Evolutionary conservation across 352 stramenopile species (phyloP).

Genomic region (Pythium plurisporium): DNA sequence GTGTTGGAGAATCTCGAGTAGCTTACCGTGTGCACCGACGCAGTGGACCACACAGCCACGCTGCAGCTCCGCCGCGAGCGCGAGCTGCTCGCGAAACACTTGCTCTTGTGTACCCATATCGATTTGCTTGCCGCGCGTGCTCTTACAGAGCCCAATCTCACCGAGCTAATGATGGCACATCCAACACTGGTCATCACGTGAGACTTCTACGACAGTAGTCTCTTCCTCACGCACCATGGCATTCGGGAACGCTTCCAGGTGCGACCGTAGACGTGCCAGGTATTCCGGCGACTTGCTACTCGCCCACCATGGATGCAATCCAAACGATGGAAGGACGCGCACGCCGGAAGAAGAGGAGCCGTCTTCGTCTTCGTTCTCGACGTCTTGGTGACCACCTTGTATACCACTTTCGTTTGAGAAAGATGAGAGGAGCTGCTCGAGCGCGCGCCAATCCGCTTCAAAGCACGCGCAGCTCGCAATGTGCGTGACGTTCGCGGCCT

Average conservation of each 20-base stretch:
- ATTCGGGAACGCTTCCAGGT: slow-evolving; percentile 33
- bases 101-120: slow-evolving; percentile 38
- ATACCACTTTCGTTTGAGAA: not conserved
- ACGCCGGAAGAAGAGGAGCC: not conserved
- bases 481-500: slow-evolving; percentile 35
- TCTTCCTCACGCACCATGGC: slow-evolving; percentile 31
- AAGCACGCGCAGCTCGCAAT: slow-evolving; percentile 60
- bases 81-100: slow-evolving; percentile 48
- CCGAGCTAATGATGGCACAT: slow-evolving; percentile 46
- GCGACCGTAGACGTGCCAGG: slow-evolving; percentile 30
- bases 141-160: slow-evolving; percentile 81
- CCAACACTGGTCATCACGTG: too few relatives aligned
- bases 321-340: slow-evolving; percentile 53
- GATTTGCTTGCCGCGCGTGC: slow-evolving; percentile 39
- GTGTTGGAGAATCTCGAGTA: slow-evolving; percentile 51
- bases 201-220: not conserved
- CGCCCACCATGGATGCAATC: slow-evolving; percentile 77
- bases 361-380: not conserved
- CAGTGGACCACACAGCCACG: slow-evolving; percentile 70
- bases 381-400: not conserved
- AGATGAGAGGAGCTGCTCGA: slow-evolving; percentile 29
- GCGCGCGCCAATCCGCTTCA: slow-evolving; percentile 48
- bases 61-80: slow-evolving; percentile 41
- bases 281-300: slow-evolving; percentile 23
- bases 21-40: slow-evolving; percentile 61